Evolutionary conservation across 2,329 filamentous ascomycete species (phyloP).

Genomic region (Fusarium aywerte): DNA sequence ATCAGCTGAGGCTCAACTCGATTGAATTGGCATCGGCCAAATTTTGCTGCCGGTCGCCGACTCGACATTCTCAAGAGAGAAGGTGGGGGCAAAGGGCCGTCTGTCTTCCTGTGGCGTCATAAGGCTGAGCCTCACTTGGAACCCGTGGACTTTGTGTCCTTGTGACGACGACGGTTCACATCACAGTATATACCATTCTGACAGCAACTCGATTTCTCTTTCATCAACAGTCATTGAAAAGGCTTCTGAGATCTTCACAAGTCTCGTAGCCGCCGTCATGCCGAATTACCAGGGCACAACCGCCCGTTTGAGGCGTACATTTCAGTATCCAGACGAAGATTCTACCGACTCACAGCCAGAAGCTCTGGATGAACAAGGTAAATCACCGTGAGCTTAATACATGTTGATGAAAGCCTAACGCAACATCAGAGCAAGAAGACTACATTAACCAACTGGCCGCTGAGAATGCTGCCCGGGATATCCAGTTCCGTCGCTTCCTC

Average conservation of each 20-base stretch:
- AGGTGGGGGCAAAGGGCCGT: slow-evolving; percentile 24
- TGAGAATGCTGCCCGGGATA: slow-evolving; percentile 68
- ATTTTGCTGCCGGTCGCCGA: slow-evolving; percentile 44
- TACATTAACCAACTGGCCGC: slow-evolving; percentile 66
- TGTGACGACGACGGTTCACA: slow-evolving; percentile 37
- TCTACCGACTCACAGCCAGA: slow-evolving; percentile 63
- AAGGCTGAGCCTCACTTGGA: slow-evolving; percentile 42
- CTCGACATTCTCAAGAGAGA: background rate
- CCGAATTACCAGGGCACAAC: slow-evolving; percentile 46
- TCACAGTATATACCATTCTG: background rate
- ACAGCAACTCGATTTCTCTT: background rate
- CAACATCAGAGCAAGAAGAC: slow-evolving; percentile 67
- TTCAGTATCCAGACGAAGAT: slow-evolving; percentile 75
- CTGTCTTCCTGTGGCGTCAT: slow-evolving; percentile 42
- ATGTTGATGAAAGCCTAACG: background rate
- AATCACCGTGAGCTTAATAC: background rate
- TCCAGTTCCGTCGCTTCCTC: slow-evolving; percentile 67
- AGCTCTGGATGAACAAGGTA: slow-evolving; percentile 81
- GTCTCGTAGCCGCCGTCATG: slow-evolving; percentile 28
- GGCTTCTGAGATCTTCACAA: background rate
- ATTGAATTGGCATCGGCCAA: slow-evolving; percentile 40
- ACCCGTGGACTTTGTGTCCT: slow-evolving; percentile 22
- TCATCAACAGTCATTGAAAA: background rate
- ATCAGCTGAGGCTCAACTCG: slow-evolving; percentile 42
- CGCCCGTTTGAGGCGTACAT: slow-evolving; percentile 78